Evolutionary conservation across 257 asterid species (phyloP).

Genomic region (Leptodermis oblonga): DNA sequence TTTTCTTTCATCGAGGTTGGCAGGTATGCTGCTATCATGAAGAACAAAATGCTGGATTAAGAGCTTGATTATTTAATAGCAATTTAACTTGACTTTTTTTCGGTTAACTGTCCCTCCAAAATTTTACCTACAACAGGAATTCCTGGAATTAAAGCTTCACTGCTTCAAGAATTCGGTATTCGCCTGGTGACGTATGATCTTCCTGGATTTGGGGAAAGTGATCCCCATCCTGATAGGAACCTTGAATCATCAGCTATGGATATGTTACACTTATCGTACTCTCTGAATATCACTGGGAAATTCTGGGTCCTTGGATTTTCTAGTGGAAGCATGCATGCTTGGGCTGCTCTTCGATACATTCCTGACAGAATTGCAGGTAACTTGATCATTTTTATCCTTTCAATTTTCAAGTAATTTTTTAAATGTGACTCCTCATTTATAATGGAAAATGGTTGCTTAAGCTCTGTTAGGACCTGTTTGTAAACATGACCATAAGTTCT

Average conservation of each 20-base stretch:
- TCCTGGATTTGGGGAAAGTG: slow-evolving; percentile 98
- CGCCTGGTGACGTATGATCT: slow-evolving; percentile 81
- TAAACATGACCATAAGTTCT: background rate
- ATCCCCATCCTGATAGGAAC: slow-evolving; percentile 76
- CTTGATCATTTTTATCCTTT: background rate
- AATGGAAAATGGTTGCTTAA: slow-evolving; percentile 1
- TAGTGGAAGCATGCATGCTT: slow-evolving; percentile 76
- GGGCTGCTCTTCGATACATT: slow-evolving; percentile 92
- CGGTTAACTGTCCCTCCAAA: background rate
- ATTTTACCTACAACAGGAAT: slow-evolving; percentile 45
- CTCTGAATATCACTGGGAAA: slow-evolving; percentile 67
- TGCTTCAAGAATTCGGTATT: slow-evolving; percentile 76
- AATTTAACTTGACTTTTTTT: background rate
- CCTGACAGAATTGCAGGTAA: slow-evolving; percentile 90
- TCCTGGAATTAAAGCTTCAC: slow-evolving; percentile 65
- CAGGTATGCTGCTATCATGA: slow-evolving; percentile 46
- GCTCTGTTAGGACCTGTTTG: background rate
- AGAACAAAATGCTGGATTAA: background rate
- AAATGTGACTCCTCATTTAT: background rate
- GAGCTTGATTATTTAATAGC: background rate
- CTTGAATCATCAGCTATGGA: slow-evolving; percentile 95
- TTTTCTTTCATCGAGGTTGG: slow-evolving; percentile 87
- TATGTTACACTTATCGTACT: slow-evolving; percentile 73
- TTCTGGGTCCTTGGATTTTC: slow-evolving; percentile 88
- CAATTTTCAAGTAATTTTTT: background rate